Evolutionary conservation across 306 rosid genomes (phyloP).

Genomic region (Ormosia semicastrata): DNA sequence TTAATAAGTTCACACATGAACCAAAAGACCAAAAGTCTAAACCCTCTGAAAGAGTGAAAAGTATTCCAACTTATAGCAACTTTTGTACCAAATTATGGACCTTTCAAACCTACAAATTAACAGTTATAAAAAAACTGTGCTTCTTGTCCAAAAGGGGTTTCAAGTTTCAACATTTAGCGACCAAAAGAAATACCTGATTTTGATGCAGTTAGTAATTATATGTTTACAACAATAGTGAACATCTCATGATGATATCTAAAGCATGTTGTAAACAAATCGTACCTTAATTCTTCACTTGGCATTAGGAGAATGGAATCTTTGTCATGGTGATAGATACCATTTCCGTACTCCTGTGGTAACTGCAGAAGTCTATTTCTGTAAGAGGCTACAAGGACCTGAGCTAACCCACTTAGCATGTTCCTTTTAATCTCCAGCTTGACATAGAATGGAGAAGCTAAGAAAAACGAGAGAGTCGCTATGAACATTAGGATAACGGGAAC

Average conservation of each 20-base stretch:
- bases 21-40: not conserved
- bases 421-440: constrained; percentile 22
- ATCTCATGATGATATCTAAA: not conserved
- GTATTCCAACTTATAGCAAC: not conserved
- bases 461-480: constrained; percentile 13
- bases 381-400: constrained; percentile 40
- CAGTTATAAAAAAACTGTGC: not conserved
- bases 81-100: not conserved
- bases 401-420: constrained; percentile 22
- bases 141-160: not conserved
- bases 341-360: not conserved
- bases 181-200: not conserved
- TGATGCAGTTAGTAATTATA: not conserved
- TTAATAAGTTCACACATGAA: not conserved
- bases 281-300: constrained; percentile 30
- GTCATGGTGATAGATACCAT: constrained; percentile 13
- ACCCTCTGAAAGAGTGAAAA: not conserved
- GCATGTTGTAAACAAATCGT: not conserved
- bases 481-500: constrained; percentile 30
- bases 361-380: constrained; percentile 26
- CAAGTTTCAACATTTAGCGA: not conserved
- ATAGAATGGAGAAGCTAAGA: constrained; percentile 32
- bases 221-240: not conserved
- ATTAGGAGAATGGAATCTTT: constrained; percentile 21
- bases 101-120: not conserved